Evolutionary conservation across 2,329 filamentous ascomycete genomes (phyloP).

Genomic region (Thielaviopsis euricoi): DNA sequence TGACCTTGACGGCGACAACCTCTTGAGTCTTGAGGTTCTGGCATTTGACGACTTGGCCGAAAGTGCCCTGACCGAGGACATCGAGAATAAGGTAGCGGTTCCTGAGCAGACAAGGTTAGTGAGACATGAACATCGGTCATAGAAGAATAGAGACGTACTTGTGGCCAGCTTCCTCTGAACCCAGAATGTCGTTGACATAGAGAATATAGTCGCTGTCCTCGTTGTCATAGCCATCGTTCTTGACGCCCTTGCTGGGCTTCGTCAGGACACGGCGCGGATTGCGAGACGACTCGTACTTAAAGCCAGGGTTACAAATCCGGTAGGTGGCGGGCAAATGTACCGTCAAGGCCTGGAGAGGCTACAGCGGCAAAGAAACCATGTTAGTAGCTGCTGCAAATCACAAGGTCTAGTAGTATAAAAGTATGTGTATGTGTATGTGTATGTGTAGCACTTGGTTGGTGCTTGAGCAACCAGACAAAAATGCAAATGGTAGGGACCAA

Average conservation of each 20-base stretch:
- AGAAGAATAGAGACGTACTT: slow-evolving; percentile 42
- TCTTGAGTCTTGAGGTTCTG: slow-evolving; percentile 97
- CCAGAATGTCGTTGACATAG: slow-evolving; percentile 96
- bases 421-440: too few relatives aligned
- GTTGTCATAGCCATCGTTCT: slow-evolving; percentile 98
- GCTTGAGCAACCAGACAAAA: not conserved
- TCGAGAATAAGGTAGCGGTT: slow-evolving; percentile 96
- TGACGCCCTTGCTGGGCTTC: slow-evolving; percentile 94
- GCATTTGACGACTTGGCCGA: slow-evolving; percentile 97
- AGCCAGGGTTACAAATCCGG: slow-evolving; percentile 91
- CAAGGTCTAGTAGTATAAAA: too few relatives aligned
- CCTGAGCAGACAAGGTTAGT: slow-evolving; percentile 27
- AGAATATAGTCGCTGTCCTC: slow-evolving; percentile 99
- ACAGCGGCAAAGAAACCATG: slow-evolving; percentile 10
- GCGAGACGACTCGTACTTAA: slow-evolving; percentile 96
- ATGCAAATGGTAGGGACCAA: too few relatives aligned
- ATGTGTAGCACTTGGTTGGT: too few relatives aligned
- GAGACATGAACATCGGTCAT: not conserved
- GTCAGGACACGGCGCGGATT: slow-evolving; percentile 92
- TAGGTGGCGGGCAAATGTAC: slow-evolving; percentile 88
- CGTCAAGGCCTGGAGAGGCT: slow-evolving; percentile 92
- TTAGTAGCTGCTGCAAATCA: slow-evolving; percentile 14
- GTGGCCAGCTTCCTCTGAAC: slow-evolving; percentile 93
- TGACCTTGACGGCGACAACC: slow-evolving; percentile 95
- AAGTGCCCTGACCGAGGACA: slow-evolving; percentile 91